Evolutionary conservation across 768 basidiomycete genomes (phyloP).

Genomic region (Auricularia heimuer): DNA sequence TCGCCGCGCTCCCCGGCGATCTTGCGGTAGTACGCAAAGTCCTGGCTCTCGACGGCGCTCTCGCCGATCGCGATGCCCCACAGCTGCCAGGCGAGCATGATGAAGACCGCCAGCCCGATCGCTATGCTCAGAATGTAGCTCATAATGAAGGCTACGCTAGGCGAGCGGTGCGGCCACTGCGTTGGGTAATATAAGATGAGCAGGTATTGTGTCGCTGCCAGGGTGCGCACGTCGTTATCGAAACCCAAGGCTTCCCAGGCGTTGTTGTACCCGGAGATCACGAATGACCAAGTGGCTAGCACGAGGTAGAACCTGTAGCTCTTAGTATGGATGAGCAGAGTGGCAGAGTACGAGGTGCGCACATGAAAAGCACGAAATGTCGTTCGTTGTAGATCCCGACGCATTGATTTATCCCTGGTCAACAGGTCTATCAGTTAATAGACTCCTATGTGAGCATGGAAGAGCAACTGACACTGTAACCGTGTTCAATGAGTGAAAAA

Average conservation of each 20-base stretch:
- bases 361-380: slow-evolving; percentile 95
- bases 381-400: slow-evolving; percentile 93
- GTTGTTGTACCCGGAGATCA: slow-evolving; percentile 51
- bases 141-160: slow-evolving; percentile 59
- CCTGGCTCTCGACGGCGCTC: slow-evolving; percentile 85
- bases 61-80: slow-evolving; percentile 66
- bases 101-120: slow-evolving; percentile 60
- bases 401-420: slow-evolving; percentile 90
- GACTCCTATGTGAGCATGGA: not conserved
- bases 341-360: slow-evolving; percentile 2
- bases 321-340: not conserved
- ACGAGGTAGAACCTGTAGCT: slow-evolving; percentile 66
- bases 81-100: slow-evolving; percentile 67
- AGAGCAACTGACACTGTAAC: slow-evolving; percentile 18
- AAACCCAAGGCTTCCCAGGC: slow-evolving; percentile 52
- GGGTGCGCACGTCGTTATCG: slow-evolving; percentile 29
- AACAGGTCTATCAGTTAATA: slow-evolving; percentile 1
- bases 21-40: slow-evolving; percentile 67
- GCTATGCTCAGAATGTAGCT: slow-evolving; percentile 68
- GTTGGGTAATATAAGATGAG: not conserved
- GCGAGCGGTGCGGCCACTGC: slow-evolving; percentile 54
- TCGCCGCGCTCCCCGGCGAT: slow-evolving; percentile 60
- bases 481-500: not conserved
- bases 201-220: too few relatives aligned
- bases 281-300: slow-evolving; percentile 52